Percentiles rank a stretch among this genome's conserved stretches.
These are phyloP conservation scores for Aspergillus vadensis DNA, from an alignment of 2,329 filamentous ascomycete genomes.

Conservation along the genomic window DNA sequence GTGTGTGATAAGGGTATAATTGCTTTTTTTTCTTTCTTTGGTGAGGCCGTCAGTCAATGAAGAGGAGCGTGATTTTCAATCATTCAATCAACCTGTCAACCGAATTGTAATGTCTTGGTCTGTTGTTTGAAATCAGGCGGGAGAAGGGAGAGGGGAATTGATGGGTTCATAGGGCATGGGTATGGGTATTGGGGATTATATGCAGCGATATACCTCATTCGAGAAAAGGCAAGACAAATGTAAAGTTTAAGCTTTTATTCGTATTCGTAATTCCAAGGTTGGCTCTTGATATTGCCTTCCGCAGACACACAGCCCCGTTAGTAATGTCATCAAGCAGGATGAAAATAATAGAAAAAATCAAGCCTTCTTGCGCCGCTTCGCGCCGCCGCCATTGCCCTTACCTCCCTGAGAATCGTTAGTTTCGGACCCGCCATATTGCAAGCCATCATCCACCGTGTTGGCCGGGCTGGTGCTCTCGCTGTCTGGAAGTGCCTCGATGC, in stretches of 20 bases:
- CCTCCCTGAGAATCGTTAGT: slow-evolving; percentile 21
- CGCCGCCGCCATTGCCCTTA: slow-evolving; percentile 29
- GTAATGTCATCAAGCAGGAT: slow-evolving; percentile 10
- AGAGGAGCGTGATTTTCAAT: too few relatives aligned
- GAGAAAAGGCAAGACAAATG: not conserved
- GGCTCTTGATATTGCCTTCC: not conserved
- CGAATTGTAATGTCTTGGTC: too few relatives aligned
- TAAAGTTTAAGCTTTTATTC: slow-evolving; percentile 1
- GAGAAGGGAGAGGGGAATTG: too few relatives aligned
- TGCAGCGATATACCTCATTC: too few relatives aligned
- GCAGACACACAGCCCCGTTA: slow-evolving; percentile 10
- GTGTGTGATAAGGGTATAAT: too few relatives aligned
- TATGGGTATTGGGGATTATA: too few relatives aligned
- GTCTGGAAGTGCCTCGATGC: slow-evolving; percentile 47
- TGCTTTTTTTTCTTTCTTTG: too few relatives aligned
- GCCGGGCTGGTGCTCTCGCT: slow-evolving; percentile 48
- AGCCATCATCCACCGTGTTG: slow-evolving; percentile 35
- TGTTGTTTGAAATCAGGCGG: too few relatives aligned
- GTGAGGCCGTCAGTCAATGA: too few relatives aligned
- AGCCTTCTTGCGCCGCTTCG: slow-evolving; percentile 37
- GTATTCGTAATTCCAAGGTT: not conserved
- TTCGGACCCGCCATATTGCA: slow-evolving; percentile 18
- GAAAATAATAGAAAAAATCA: slow-evolving; percentile 20
- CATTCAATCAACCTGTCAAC: too few relatives aligned
- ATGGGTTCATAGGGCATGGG: too few relatives aligned